Conservation (phyloP, 2,329 filamentous ascomycete genomes). For the Paecilomyces variotii region DNA sequence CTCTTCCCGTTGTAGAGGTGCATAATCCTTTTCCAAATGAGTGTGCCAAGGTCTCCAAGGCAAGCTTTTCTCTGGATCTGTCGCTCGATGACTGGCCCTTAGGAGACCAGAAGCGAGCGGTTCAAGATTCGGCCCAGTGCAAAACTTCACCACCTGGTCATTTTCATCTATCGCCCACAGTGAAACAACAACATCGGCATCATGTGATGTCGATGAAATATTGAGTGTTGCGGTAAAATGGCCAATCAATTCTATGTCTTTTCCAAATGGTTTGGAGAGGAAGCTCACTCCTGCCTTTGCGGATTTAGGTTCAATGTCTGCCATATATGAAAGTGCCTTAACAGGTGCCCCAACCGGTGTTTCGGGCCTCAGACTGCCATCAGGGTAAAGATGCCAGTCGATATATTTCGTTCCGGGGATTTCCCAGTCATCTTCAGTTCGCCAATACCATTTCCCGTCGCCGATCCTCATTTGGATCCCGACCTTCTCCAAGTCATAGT, state of each 20-base stretch:
- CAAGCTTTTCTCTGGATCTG: neutral
- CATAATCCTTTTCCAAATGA: neutral
- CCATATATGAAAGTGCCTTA: constrained; percentile 4
- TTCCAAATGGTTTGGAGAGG: neutral
- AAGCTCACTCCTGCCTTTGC: neutral
- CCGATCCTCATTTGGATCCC: constrained; percentile 1
- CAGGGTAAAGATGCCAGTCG: neutral
- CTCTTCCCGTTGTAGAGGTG: neutral
- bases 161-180: neutral
- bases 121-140: neutral
- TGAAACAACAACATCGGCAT: neutral
- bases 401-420: neutral
- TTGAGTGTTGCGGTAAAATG: constrained; percentile 1
- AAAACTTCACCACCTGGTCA: neutral
- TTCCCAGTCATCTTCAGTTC: neutral
- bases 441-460: constrained; percentile 1
- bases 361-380: neutral
- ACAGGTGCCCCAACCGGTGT: constrained; percentile 1
- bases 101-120: neutral
- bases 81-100: neutral
- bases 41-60: neutral
- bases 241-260: neutral
- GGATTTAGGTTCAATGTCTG: constrained; percentile 2
- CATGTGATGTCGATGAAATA: neutral
- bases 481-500: neutral